Evolutionary conservation across 2,329 filamentous ascomycete genomes (phyloP).

Genomic region (Penicillium sp.): DNA sequence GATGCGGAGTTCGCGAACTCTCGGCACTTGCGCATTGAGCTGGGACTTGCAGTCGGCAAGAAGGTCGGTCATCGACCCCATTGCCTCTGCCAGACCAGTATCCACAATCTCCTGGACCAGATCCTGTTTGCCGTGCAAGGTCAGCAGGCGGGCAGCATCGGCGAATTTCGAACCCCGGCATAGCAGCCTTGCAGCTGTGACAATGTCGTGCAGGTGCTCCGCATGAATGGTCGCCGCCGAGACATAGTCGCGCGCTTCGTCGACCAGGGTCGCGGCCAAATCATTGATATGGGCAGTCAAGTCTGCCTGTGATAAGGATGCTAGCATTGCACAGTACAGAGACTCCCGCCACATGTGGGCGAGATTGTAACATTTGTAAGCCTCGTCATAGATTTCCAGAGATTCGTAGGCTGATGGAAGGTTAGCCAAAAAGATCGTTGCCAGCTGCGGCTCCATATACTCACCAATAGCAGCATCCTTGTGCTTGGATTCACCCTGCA

Average conservation of each 20-base stretch:
- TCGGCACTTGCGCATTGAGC: conserved; percentile 77
- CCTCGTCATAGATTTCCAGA: conserved; percentile 68
- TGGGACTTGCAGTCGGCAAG: conserved; percentile 90
- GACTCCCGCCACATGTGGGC: conserved; percentile 90
- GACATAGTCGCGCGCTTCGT: conserved; percentile 75
- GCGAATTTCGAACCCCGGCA: conserved; percentile 86
- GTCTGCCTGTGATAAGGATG: conserved; percentile 59
- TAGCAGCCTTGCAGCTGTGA: conserved; percentile 68
- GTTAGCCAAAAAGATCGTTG: conserved; percentile 5
- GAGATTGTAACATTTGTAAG: conserved; percentile 78
- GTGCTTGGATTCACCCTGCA: conserved; percentile 71
- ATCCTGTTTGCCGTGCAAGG: conserved; percentile 57
- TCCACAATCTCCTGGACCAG: conserved; percentile 72
- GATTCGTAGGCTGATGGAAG: conserved; percentile 71
- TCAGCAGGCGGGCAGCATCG: conserved; percentile 78
- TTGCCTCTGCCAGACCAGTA: conserved; percentile 72
- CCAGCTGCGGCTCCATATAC: conserved; percentile 8
- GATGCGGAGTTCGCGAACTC: conserved; percentile 74
- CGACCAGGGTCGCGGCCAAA: conserved; percentile 74
- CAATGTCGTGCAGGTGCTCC: conserved; percentile 73
- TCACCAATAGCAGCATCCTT: conserved; percentile 74
- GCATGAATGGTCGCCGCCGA: conserved; percentile 75
- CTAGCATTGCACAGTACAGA: conserved; percentile 71
- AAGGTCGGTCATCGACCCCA: conserved; percentile 80
- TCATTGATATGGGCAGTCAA: conserved; percentile 66